Percentiles rank a stretch among this genome's conserved stretches.
Conservation (phyloP, 2,329 filamentous ascomycete species). For the Domatiomyces catenatus region DNA sequence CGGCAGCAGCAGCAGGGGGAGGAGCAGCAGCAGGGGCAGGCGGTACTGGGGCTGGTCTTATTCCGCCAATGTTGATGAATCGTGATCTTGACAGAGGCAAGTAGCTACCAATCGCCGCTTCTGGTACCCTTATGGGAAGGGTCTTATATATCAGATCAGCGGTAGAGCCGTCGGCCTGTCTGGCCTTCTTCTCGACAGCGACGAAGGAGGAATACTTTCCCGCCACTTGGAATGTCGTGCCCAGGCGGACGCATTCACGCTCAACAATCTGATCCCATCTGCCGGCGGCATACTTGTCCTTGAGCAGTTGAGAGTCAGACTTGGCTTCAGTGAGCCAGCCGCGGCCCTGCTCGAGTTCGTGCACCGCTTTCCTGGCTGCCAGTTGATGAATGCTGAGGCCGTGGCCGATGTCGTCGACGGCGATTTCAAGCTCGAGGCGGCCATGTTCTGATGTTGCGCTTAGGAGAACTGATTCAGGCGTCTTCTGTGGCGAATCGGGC, state of each 20-base stretch:
- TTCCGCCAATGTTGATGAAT: neutral
- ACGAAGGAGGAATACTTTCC: slow-evolving; percentile 62
- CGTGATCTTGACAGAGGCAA: neutral
- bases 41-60: too few relatives aligned
- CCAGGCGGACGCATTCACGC: slow-evolving; percentile 50
- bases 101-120: too few relatives aligned
- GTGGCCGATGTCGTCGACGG: slow-evolving; percentile 36
- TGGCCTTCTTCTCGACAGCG: slow-evolving; percentile 37
- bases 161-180: neutral
- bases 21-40: too few relatives aligned
- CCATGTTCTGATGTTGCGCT: slow-evolving; percentile 42
- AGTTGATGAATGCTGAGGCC: slow-evolving; percentile 52
- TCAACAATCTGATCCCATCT: slow-evolving; percentile 47
- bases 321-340: slow-evolving; percentile 48
- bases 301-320: slow-evolving; percentile 29
- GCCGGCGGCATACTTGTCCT: slow-evolving; percentile 32
- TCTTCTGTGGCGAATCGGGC: slow-evolving; percentile 31
- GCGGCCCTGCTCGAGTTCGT: slow-evolving; percentile 54
- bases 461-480: slow-evolving; percentile 42
- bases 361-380: slow-evolving; percentile 50
- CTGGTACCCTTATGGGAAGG: too few relatives aligned
- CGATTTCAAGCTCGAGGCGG: slow-evolving; percentile 49
- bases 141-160: too few relatives aligned
- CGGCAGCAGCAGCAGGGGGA: too few relatives aligned
- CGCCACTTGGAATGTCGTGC: slow-evolving; percentile 49